Evolutionary conservation across 1,139 yeast genomes (phyloP), one percentile per base, ranked within the genome.

Genomic region (Debaryomyces sp.): DNA sequence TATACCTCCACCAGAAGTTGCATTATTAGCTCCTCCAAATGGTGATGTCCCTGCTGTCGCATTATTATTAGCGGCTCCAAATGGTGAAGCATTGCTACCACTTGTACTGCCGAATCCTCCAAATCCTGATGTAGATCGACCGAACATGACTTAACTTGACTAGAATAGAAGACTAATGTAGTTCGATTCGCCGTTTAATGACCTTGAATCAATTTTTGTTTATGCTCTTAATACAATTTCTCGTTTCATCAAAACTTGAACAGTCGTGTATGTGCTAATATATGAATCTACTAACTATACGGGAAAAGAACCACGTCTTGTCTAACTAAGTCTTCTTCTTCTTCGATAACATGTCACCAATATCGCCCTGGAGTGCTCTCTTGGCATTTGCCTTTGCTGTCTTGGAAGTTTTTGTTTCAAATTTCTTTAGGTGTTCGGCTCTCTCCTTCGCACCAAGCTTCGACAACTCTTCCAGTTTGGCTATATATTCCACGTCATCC

Each of bases 361-460:
- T 44, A 26, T 54, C 57, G 17, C 15, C 22, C 7, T 35, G 21
- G 4, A 44, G 55, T 24, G 49, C 43, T 36, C 65, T 49, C 45
- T 57, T 61, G 17, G 45, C 32, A 5, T 44, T 46, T 5, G 49
- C 51, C 38, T 51, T 53, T n/a, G 44, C 45, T 10, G 50, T 47
- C 44, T 62, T 64, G 23, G 59, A 58, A 29, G 61, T 59, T 48
- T 72, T 72, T 4, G 58, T 62, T 48, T 73, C 74, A 49, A 66
- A 75, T 58, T 76, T 76, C 55, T 73, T 72, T 55, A 73, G 57
- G 33, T 76, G 80, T 48, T 75, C 80, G 1, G 70, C 75, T 54
- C 94, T 72, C 49, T 85, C 88, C 51, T 75, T 78, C 6, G 71
- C 78, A 1, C 94, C 95, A 26, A 70, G 58, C 30, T 71, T 73